Evolutionary conservation across 345 rosid genomes (phyloP).

Genomic region (Populus davidiana): DNA sequence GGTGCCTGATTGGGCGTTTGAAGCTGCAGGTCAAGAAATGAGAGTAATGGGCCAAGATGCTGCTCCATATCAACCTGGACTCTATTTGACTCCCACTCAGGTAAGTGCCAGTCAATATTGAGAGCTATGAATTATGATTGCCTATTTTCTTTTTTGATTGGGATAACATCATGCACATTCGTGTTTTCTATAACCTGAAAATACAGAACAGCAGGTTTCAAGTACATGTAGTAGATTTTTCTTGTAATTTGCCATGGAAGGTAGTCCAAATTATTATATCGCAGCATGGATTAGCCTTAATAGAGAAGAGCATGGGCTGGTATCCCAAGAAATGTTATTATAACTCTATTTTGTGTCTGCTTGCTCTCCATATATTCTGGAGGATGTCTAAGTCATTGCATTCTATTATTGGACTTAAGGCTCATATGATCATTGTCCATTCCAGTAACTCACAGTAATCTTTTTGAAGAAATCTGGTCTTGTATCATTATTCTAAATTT

Average conservation of each 20-base stretch:
- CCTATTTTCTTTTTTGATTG: not conserved
- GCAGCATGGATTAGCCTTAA: not conserved
- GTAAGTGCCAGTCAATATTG: constrained; percentile 29
- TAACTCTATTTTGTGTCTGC: not conserved
- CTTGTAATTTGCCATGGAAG: not conserved
- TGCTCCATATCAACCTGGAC: constrained; percentile 93
- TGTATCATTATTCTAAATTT: not conserved
- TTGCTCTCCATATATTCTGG: not conserved
- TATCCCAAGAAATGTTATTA: not conserved
- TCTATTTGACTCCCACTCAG: constrained; percentile 90
- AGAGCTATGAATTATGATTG: not conserved
- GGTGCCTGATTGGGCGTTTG: constrained; percentile 99
- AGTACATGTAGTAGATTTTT: not conserved
- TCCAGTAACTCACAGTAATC: not conserved
- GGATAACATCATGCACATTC: not conserved
- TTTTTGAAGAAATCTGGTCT: not conserved
- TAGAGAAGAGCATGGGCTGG: not conserved
- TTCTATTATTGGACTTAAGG: not conserved
- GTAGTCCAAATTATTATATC: not conserved
- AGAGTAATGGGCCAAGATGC: constrained; percentile 91
- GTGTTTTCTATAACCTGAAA: not conserved
- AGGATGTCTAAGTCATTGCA: not conserved
- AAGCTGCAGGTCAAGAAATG: constrained; percentile 99
- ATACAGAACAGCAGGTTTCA: not conserved
- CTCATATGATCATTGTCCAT: not conserved